Evolutionary conservation across 176 grass and related monocot genomes (phyloP), one percentile per base, ranked within the genome.

Genomic region (Triticum dicoccoides): DNA sequence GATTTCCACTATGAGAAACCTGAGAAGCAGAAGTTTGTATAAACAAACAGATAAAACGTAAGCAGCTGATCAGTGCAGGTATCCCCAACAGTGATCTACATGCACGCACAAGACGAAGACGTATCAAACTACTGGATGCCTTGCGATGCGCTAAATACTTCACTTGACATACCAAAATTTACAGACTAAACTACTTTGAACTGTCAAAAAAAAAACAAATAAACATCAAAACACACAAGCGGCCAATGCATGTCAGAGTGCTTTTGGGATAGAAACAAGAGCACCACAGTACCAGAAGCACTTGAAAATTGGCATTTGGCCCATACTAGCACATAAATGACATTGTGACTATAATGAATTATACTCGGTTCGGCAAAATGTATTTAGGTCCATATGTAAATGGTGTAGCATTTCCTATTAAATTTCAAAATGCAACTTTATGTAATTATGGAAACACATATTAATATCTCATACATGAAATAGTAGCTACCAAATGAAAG

Each of bases 381-480:
- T 61, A 21, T 56, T 58, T 65, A 66, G 63, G 59, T 58, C 69
- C 0, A 39, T 13, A 24, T 23, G 21, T 34, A 37, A 81, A 81
- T 29, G 44, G 23, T 29, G 45, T 20, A 49, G 54, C 2, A 59
- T 59, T 59, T 21, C 17, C 18, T 24, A 42, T 56, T 33, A 82
- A 14, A 69, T 58, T 68, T 14, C 3, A 17, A 39, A 56, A 32
- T 41, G 62, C 2, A 79, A 21, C 30, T 78, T 78, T 69, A 21
- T 8, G 8, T 67, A 24, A 20, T 32, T 23, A 38, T n/a, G 47
- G n/a, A 68, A 69, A 78, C 15, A 11, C 64, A 49, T 23, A 64
- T 33, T 65, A 75, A 66, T 76, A 20, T n/a, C 41, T 66, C 69
- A 41, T 75, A 25, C 14, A 82, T 58, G 24, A 82, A 87, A 73